Evolutionary conservation across 495 filamentous ascomycete species (phyloP).

Genomic region (Hypomontagnella monticulosa): DNA sequence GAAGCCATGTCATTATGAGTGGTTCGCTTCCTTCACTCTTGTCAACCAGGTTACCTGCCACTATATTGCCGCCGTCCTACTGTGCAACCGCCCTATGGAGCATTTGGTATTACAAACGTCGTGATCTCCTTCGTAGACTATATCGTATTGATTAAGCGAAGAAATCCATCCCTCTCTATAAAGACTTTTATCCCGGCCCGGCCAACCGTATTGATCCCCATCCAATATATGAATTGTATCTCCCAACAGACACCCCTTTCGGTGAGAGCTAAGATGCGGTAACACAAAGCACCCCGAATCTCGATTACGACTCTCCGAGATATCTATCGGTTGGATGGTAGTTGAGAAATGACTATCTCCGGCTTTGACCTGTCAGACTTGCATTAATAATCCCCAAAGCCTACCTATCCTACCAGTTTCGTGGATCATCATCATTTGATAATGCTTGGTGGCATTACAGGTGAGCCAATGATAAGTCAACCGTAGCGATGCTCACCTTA

Average conservation of each 20-base stretch:
- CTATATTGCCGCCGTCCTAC: too few species aligned
- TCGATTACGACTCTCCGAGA: slow-evolving; percentile 4
- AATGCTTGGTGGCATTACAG: neutral
- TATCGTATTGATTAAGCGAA: neutral
- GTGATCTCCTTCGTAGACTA: too few species aligned
- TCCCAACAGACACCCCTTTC: neutral
- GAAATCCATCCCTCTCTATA: neutral
- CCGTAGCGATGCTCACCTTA: slow-evolving; percentile 32
- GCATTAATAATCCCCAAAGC: too few species aligned
- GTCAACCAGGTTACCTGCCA: too few species aligned
- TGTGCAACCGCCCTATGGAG: too few species aligned
- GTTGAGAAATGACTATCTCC: neutral
- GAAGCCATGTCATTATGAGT: too few species aligned
- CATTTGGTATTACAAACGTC: too few species aligned
- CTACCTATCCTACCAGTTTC: slow-evolving; percentile 1
- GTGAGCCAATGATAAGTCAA: slow-evolving; percentile 29
- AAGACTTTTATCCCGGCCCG: slow-evolving; percentile 10
- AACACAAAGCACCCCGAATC: slow-evolving; percentile 11
- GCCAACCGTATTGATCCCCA: slow-evolving; percentile 13
- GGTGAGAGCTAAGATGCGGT: neutral
- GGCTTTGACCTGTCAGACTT: slow-evolving; percentile 1
- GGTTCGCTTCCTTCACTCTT: too few species aligned
- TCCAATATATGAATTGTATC: slow-evolving; percentile 8
- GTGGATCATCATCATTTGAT: slow-evolving; percentile 1
- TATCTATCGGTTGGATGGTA: neutral